Conservation (phyloP, 371 early-diverging fungal genomes). For the Capillidium heterosporum region DNA sequence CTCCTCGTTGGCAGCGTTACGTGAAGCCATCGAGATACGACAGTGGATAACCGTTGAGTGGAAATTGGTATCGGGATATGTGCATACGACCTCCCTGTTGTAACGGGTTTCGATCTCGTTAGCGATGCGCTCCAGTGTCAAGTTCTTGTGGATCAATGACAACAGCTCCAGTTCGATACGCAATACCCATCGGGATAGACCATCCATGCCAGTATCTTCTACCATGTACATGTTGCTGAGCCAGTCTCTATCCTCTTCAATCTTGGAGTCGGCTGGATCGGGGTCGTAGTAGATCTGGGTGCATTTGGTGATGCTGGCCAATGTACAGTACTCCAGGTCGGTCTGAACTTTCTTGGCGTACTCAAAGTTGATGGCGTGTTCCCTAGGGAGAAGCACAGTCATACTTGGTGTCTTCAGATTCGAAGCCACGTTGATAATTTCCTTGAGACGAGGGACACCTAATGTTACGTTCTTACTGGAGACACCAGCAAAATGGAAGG, state of each 20-base stretch:
- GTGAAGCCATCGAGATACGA: slow-evolving; percentile 43
- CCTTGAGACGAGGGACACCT: slow-evolving; percentile 99
- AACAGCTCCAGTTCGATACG: slow-evolving; percentile 79
- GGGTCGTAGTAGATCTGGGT: slow-evolving; percentile 98
- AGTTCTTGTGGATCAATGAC: slow-evolving; percentile 76
- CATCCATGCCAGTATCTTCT: slow-evolving; percentile 15
- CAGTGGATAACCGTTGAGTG: slow-evolving; percentile 92
- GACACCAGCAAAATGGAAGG: slow-evolving; percentile 99
- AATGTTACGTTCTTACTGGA: slow-evolving; percentile 92
- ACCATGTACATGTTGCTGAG: slow-evolving; percentile 65
- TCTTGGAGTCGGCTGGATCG: slow-evolving; percentile 62
- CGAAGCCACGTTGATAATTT: slow-evolving; percentile 97
- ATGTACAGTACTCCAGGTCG: slow-evolving; percentile 80
- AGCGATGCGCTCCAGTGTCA: slow-evolving; percentile 68
- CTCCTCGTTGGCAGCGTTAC: slow-evolving; percentile 22
- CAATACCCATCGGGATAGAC: slow-evolving; percentile 87
- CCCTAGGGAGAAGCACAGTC: slow-evolving; percentile 65
- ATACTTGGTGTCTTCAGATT: slow-evolving; percentile 95
- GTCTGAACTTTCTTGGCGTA: slow-evolving; percentile 84
- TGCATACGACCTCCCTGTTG: slow-evolving; percentile 24
- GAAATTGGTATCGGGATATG: slow-evolving; percentile 68
- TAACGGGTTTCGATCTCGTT: slow-evolving; percentile 50
- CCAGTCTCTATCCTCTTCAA: slow-evolving; percentile 84
- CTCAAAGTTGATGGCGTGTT: slow-evolving; percentile 56
- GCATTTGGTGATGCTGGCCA: slow-evolving; percentile 62